Evolutionary conservation across 345 rosid genomes (phyloP), one percentile per base, ranked within the genome.

Genomic region (Chamaenerion angustifolium): DNA sequence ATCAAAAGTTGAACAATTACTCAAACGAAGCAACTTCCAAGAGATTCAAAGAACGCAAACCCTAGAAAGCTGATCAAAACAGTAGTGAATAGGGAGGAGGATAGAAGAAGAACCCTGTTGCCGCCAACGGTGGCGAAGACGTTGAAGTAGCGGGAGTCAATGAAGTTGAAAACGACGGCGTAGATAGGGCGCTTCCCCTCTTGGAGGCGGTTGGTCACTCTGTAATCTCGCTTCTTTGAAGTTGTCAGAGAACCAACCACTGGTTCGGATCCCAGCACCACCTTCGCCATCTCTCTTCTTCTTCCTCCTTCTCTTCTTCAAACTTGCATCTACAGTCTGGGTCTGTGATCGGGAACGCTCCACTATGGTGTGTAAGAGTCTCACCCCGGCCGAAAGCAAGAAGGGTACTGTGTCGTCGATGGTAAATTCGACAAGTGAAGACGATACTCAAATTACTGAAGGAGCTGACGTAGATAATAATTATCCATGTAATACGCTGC

Each of bases 41-140:
- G 0, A 21, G 25, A 21, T 31, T 5, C 37, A 7, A 31, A 31
- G 37, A 8, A 41, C 17, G 14, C 16, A 40, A 16, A 19, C 40
- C 23, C 44, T 31, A 23, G 12, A 13, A 8, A 17, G 44, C 44
- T 21, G 14, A 49, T 12, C 13, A 11, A 10, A 6, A 16, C 7
- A 35, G 14, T 25, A 25, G 9, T 35, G 11, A 13, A 52, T 11
- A 52, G 62, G 40, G 35, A 43, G 43, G 37, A 45, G 43, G 40
- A 31, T 16, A 23, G 17, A 14, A 43, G 19, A 11, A 46, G 10
- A 53, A 87, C 98, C 78, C 89, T 74, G 69, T 87, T 87, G 45
- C 96, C 95, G 63, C 98, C 93, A 63, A 83, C 96, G 60, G 96
- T 87, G 43, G 85, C 93, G 69, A 92, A 92, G 51, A 87, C 82